Evolutionary conservation across 805 yeast genomes (phyloP), one percentile per base, ranked within the genome.

Genomic region (Maudiozyma turicensis): DNA sequence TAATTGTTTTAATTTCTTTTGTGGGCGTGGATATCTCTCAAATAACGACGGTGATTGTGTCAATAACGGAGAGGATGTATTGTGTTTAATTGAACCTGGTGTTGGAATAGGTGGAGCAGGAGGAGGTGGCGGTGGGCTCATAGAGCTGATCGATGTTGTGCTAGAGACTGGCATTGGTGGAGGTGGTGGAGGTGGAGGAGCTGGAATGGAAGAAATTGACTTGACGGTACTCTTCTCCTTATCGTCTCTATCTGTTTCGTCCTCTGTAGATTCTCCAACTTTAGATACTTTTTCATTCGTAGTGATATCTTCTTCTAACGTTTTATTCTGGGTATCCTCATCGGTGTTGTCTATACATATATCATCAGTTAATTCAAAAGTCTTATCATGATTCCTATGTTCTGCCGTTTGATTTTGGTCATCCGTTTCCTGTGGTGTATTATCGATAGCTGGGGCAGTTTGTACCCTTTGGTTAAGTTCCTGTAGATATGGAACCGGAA

Each of bases 1-100:
- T 72, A 93, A 76, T 64, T 91, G 99, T 64, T 95, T 93, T 54
- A 93, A 75, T 62, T 84, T 86, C 51, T 79, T 74, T 59, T 78
- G 81, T 3, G 95, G 90, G 53, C 87, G 72, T 30, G 85, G 86
- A 52, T 75, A 74, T 45, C 68, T 68, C 40, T 77, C 82, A 61
- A 71, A 74, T 32, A 68, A 46, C 3, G 62, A 54, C 3, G 63
- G 55, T 0, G 70, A 64, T 41, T 63, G 64, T 2, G 67, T 65
- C 11, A 66, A 57, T n/a, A 66, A 48, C 15, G 70, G 68, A n/a
- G 68, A 61, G 4, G 64, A 56, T 8, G 58, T 50, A 15, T 61
- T 53, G 13, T 43, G 43, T 40, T 51, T 44, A 29, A 47, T 1
- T 38, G 49, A n/a, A 15, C 39, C 44, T 9, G 46, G 14, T 5